These are phyloP conservation scores for Heritiera fomes DNA, from an alignment of 345 rosid genomes.

Conservation along the genomic window DNA sequence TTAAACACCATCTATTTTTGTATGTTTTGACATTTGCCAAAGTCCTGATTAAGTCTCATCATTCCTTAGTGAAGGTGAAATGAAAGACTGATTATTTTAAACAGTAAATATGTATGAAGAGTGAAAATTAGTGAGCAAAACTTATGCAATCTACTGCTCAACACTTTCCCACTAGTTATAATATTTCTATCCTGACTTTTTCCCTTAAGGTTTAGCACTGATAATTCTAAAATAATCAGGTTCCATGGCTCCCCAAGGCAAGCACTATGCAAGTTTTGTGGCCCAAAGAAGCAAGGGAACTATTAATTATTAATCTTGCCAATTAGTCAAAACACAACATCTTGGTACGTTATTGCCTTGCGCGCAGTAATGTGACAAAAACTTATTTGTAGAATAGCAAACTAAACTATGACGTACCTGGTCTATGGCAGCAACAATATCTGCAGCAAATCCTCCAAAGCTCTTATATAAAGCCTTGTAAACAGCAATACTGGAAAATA, in stretches of 20 bases:
- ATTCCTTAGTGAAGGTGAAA: background rate
- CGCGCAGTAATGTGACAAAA: background rate
- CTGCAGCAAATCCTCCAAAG: conserved; percentile 98
- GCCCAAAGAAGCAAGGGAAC: too few species aligned
- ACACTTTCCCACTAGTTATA: background rate
- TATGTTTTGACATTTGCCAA: background rate
- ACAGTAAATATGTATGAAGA: background rate
- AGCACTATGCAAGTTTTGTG: background rate
- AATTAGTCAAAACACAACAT: background rate
- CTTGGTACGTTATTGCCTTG: background rate
- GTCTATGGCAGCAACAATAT: conserved; percentile 98
- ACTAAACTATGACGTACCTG: conserved; percentile 51
- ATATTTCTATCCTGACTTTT: background rate
- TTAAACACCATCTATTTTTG: background rate
- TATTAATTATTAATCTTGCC: background rate
- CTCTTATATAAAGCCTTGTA: conserved; percentile 94
- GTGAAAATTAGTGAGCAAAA: background rate
- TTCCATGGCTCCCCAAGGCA: background rate
- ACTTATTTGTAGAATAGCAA: conserved; percentile 13
- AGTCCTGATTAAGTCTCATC: background rate
- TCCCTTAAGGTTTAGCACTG: background rate
- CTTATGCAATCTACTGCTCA: background rate
- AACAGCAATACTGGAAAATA: conserved; percentile 72
- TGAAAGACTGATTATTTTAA: background rate
- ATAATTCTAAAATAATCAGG: background rate